phyloP scores from a whole-genome alignment of 306 rosid species.

The Acacia confusa region DNA sequence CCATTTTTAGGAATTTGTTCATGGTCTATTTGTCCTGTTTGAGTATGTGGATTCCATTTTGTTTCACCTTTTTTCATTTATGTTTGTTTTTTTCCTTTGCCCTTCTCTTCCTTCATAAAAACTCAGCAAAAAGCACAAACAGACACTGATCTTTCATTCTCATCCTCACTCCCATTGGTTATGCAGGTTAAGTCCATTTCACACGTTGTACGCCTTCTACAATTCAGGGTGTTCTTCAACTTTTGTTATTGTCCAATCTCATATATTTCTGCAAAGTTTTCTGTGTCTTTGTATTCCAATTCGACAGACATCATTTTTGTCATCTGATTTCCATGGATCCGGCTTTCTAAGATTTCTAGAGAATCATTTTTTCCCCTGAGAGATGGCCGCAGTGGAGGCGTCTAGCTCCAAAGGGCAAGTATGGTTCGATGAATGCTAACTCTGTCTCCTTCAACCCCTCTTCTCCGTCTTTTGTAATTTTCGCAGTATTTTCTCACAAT shows the following conservation, averaged over 20 bases:
- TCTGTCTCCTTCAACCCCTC: not conserved
- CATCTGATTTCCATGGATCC: slow-evolving; percentile 14
- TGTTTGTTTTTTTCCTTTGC: slow-evolving; percentile 2
- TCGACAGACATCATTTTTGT: not conserved
- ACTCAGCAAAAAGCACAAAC: slow-evolving; percentile 32
- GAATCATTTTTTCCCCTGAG: slow-evolving; percentile 5
- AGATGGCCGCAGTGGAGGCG: slow-evolving; percentile 48
- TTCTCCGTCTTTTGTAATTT: not conserved
- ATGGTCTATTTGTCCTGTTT: slow-evolving; percentile 54
- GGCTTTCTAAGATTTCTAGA: not conserved
- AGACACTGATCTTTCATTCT: slow-evolving; percentile 24
- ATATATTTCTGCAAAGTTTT: not conserved
- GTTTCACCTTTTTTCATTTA: not conserved
- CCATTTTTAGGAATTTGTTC: slow-evolving; percentile 54
- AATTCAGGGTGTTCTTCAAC: not conserved
- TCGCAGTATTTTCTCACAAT: not conserved
- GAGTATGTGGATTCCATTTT: slow-evolving; percentile 44
- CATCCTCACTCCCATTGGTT: slow-evolving; percentile 18
- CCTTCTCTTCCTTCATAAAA: slow-evolving; percentile 17
- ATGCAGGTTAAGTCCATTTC: slow-evolving; percentile 14
- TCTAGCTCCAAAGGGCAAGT: slow-evolving; percentile 71
- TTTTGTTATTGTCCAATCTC: not conserved
- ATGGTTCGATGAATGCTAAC: slow-evolving; percentile 43
- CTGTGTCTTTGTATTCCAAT: slow-evolving; percentile 6
- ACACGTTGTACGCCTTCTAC: not conserved